Evolutionary conservation across 1,284 basidiomycete genomes (phyloP).

Genomic region (Trametes versicolor): DNA sequence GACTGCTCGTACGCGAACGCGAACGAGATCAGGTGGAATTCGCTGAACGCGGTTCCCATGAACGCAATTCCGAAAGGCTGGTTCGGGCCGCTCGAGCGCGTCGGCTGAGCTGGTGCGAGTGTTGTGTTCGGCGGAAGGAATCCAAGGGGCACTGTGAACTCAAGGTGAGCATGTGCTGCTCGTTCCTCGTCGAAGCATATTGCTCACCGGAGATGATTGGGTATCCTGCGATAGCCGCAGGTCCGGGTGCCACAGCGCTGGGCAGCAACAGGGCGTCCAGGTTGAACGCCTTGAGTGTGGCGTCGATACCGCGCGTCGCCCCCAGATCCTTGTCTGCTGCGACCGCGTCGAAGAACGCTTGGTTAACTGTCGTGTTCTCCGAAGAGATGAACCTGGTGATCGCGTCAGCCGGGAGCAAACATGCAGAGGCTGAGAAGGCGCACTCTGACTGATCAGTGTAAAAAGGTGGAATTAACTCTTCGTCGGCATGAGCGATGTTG

Average conservation of each 20-base stretch:
- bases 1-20: constrained; percentile 75
- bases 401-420: not conserved
- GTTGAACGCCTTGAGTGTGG: constrained; percentile 56
- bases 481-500: constrained; percentile 51
- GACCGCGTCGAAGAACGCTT: constrained; percentile 59
- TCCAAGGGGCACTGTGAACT: constrained; percentile 62
- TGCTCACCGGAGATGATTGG: constrained; percentile 64
- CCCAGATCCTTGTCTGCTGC: constrained; percentile 63
- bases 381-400: constrained; percentile 55
- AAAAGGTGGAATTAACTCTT: constrained; percentile 52
- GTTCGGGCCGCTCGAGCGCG: constrained; percentile 64
- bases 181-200: not conserved
- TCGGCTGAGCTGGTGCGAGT: constrained; percentile 43
- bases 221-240: constrained; percentile 64
- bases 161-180: not conserved
- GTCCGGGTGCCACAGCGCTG: constrained; percentile 50
- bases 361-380: constrained; percentile 57
- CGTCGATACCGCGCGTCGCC: constrained; percentile 65
- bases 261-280: constrained; percentile 70
- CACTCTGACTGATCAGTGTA: constrained; percentile 53
- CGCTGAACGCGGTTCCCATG: constrained; percentile 70
- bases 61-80: constrained; percentile 73
- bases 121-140: constrained; percentile 63
- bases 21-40: constrained; percentile 65
- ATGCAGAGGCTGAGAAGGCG: constrained; percentile 16